Base-by-base conservation (phyloP, 2,329 filamentous ascomycete species). In the Colletotrichum sp. region DNA sequence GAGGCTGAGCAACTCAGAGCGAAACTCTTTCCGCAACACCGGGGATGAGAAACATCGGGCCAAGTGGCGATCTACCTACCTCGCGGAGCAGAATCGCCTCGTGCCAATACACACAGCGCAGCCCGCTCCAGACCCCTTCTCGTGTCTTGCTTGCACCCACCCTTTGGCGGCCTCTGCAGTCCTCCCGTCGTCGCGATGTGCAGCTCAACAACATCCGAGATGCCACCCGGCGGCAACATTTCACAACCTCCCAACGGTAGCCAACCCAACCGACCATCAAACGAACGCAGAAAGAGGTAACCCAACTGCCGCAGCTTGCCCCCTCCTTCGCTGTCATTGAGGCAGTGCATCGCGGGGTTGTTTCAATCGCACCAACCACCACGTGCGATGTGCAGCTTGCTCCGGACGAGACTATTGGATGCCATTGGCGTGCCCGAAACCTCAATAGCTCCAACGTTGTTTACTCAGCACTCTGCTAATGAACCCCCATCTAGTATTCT, bases 1-100 rank as follows among this genome's bases (percentile, higher is more conserved):
- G 74, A 69, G 74, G 74, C 74, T 76, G 74, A 76, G 74, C 64
- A 76, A 48, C 71, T 65, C 36, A 26, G 36, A 57, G 28, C 71
- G 52, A 74, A 76, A 76, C 74, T 74, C 65, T 76, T 48, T 75
- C 30, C 65, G 74, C 70, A 52, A 65, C 59, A 32, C 26, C 16
- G 34, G 28, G 57, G 60, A 52, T 26, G 57, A 39, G 69, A 65
- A 60, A 73, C 70, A 59, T 65, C 43, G 70, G 57, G 43, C 48
- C 36, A 55, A 24, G 71, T 76, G 71, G 74, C 74, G 28, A 76
- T 64, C 64, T 32, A 21, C 43, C n/a, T 21, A 24, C 67, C 43
- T 74, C 43, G n/a, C 71, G 12, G 13, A 43, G 59, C 36, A 12
- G 18, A 57, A 9, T 24, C 16, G 16, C 68, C 7, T 55, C 28